These are phyloP conservation scores for Dalbergia cultrata DNA, from an alignment of 306 rosid species.

Conservation along the genomic window DNA sequence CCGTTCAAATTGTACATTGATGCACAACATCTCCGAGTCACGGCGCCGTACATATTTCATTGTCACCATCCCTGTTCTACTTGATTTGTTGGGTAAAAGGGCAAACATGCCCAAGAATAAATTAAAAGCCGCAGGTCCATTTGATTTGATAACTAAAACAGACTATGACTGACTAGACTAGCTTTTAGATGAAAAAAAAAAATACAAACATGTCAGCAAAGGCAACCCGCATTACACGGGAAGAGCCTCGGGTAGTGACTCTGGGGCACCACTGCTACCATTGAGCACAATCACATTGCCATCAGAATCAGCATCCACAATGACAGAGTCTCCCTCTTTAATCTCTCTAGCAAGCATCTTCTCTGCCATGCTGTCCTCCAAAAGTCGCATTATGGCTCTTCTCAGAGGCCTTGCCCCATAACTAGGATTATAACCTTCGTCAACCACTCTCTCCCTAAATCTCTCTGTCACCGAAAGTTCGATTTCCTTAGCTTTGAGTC, in stretches of 20 bases:
- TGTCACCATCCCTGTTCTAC: conserved; percentile 7
- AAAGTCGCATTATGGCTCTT: conserved; percentile 95
- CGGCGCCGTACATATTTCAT: background rate
- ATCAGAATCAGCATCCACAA: conserved; percentile 90
- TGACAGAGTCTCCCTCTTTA: conserved; percentile 92
- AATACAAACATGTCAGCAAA: conserved; percentile 45
- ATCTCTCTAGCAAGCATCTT: conserved; percentile 97
- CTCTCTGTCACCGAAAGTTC: conserved; percentile 96
- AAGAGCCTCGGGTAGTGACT: conserved; percentile 66
- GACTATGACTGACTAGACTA: conserved; percentile 42
- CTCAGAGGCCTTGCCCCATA: conserved; percentile 98
- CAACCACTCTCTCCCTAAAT: conserved; percentile 91
- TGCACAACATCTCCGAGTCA: background rate
- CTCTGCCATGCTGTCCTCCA: conserved; percentile 99
- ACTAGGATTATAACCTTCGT: conserved; percentile 95
- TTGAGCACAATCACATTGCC: conserved; percentile 93
- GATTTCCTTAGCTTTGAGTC: conserved; percentile 77
- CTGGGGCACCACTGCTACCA: conserved; percentile 75
- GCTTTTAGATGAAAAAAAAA: conserved; percentile 23
- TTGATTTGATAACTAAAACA: conserved; percentile 42
- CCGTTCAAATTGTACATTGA: conserved; percentile 16
- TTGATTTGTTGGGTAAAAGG: conserved; percentile 27
- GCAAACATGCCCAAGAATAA: conserved; percentile 19
- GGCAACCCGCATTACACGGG: conserved; percentile 53
- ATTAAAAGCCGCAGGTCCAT: conserved; percentile 45